Evolutionary conservation across 2,329 filamentous ascomycete species (phyloP).

Genomic region (Hypoxylon sp.): DNA sequence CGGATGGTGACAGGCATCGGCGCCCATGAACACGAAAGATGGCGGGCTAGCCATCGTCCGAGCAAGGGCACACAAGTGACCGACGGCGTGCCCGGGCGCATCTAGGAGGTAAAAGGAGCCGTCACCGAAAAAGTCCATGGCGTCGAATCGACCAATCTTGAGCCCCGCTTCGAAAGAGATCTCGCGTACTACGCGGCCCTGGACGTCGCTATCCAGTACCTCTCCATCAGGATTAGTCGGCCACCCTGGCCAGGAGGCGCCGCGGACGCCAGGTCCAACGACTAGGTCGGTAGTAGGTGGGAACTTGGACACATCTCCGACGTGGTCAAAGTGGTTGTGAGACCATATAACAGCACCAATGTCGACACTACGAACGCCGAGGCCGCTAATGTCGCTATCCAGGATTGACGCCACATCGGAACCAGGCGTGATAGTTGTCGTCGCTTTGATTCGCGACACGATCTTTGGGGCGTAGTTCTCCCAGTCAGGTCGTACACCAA

Average conservation of each 20-base stretch:
- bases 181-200: constrained; percentile 48
- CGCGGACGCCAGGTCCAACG: constrained; percentile 54
- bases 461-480: constrained; percentile 39
- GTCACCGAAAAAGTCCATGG: constrained; percentile 57
- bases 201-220: constrained; percentile 47
- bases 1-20: constrained; percentile 60
- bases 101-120: constrained; percentile 57
- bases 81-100: constrained; percentile 54
- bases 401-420: constrained; percentile 13
- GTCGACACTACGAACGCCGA: constrained; percentile 29
- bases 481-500: constrained; percentile 48
- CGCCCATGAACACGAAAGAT: constrained; percentile 61
- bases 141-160: constrained; percentile 48
- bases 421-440: constrained; percentile 4
- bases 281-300: constrained; percentile 60
- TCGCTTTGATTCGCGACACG: constrained; percentile 11
- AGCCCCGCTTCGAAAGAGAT: constrained; percentile 44
- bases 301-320: constrained; percentile 64
- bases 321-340: constrained; percentile 66
- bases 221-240: constrained; percentile 38
- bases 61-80: constrained; percentile 58
- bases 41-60: constrained; percentile 53
- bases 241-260: constrained; percentile 38
- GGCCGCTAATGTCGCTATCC: constrained; percentile 11
- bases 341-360: constrained; percentile 57